Evolutionary conservation across 805 yeast species (phyloP), one percentile per base, ranked within the genome.

Genomic region (Tetrapisispora iriomotensis): DNA sequence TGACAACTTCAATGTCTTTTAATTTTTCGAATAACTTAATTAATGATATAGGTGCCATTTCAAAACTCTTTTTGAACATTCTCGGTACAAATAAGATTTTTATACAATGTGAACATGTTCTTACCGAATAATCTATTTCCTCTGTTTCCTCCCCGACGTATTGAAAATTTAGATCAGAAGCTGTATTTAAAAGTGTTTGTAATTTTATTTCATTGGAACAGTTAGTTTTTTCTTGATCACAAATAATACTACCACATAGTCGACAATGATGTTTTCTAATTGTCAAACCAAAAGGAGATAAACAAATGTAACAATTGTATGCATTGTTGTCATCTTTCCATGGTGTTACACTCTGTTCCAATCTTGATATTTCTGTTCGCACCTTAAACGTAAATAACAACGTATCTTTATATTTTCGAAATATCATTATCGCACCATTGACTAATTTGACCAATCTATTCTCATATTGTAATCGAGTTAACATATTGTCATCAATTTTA

Each of bases 211-310:
- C 75, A 54, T 77, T 74, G 0, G 96, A 86, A 56, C 98, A 90
- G 12, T 65, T 78, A 8, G 66, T 71, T 36, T 43, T 62, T 37
- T 58, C 49, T 47, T 78, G 79, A 20, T 81, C 94, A 62, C 96
- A 90, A 0, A 86, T 84, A 1, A 82, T 74, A 21, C 60, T 53
- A 0, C 97, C 97, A 64, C 98, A 90, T 20, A 87, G 58, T 27
- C 97, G 65, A 58, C 98, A 92, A 57, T 90, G 98, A 56, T 92
- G 97, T 47, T 81, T 84, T 37, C 96, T 64, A 19, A 72, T 48
- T 0, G 75, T 54, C 32, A 82, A 61, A 9, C 71, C 66, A 56
- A 86, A 92, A 23, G 53, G 50, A 10, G 67, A 64, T 12, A 64
- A 57, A 51, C 98, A 90, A 7, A 82, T 63, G 7, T 71, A 66